Conservation (phyloP, 768 basidiomycete genomes). For the Brasilioporus rufonigricans region DNA sequence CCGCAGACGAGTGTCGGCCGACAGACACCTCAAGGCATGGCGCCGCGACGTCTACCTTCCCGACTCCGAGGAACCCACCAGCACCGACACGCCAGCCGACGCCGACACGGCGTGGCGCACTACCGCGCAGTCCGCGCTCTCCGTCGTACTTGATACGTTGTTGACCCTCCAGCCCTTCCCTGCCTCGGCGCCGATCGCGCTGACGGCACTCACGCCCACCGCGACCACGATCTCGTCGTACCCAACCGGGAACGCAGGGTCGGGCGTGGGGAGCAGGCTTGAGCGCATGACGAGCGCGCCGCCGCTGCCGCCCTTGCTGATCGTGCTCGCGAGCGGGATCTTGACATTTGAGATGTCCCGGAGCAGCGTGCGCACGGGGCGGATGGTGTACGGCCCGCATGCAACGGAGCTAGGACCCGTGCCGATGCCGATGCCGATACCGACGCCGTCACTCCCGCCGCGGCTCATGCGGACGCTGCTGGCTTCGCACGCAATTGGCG, state of each 20-base stretch:
- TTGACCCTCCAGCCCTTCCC: constrained; percentile 34
- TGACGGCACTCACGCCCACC: constrained; percentile 16
- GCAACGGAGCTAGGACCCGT: background rate
- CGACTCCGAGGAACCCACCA: too few relatives aligned
- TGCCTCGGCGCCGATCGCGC: constrained; percentile 18
- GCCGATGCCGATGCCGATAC: background rate
- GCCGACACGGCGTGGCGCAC: background rate
- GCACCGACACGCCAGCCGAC: background rate
- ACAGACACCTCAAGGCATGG: constrained; percentile 25
- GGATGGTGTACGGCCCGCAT: constrained; percentile 22
- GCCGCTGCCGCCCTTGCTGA: constrained; percentile 31
- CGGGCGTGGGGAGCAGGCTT: constrained; percentile 3
- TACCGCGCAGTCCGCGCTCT: constrained; percentile 19
- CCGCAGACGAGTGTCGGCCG: constrained; percentile 20
- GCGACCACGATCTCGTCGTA: background rate
- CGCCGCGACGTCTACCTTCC: constrained; percentile 18
- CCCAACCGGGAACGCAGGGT: constrained; percentile 6
- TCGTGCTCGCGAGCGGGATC: constrained; percentile 21
- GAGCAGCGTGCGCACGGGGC: constrained; percentile 16
- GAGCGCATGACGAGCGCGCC: constrained; percentile 31
- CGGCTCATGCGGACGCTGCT: constrained; percentile 28
- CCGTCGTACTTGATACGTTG: constrained; percentile 34
- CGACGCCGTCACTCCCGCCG: constrained; percentile 35
- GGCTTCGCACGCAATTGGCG: constrained; percentile 18
- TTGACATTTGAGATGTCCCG: constrained; percentile 21